These are phyloP conservation scores for Cryptosporidium sp. DNA, from an alignment of 169 alveolate species.

Conservation along the genomic window DNA sequence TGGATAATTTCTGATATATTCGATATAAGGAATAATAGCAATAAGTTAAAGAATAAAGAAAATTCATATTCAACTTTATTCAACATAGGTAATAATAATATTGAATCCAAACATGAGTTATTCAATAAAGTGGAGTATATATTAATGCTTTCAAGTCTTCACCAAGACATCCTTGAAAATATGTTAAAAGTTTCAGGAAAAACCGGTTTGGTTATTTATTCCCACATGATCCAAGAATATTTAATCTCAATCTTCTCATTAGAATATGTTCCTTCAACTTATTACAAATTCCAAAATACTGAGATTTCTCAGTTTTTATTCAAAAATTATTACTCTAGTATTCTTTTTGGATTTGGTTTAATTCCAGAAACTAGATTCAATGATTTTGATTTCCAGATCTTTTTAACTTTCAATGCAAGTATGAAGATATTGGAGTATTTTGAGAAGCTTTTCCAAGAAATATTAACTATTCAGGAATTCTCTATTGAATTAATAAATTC, in stretches of 20 bases:
- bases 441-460: slow-evolving; percentile 35
- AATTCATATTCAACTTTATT: not conserved
- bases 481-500: not conserved
- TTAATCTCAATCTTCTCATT: slow-evolving; percentile 1
- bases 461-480: slow-evolving; percentile 18
- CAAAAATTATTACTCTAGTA: slow-evolving; percentile 20
- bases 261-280: slow-evolving; percentile 10
- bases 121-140: not conserved
- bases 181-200: slow-evolving; percentile 24
- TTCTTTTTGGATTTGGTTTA: slow-evolving; percentile 18
- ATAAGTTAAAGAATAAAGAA: not conserved
- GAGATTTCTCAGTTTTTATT: not conserved
- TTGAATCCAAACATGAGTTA: not conserved
- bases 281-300: not conserved
- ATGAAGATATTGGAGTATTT: slow-evolving; percentile 27
- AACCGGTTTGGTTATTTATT: slow-evolving; percentile 50
- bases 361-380: slow-evolving; percentile 11
- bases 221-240: slow-evolving; percentile 37
- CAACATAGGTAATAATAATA: not conserved
- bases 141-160: not conserved
- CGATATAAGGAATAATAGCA: not conserved
- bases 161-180: slow-evolving; percentile 14
- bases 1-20: not conserved
- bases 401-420: slow-evolving; percentile 34
- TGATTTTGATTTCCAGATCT: slow-evolving; percentile 27